A percentile compares a stretch with the other conserved stretches of the same genome.
Conservation (phyloP, 768 basidiomycete species). For the Trametes gibbosa region DNA sequence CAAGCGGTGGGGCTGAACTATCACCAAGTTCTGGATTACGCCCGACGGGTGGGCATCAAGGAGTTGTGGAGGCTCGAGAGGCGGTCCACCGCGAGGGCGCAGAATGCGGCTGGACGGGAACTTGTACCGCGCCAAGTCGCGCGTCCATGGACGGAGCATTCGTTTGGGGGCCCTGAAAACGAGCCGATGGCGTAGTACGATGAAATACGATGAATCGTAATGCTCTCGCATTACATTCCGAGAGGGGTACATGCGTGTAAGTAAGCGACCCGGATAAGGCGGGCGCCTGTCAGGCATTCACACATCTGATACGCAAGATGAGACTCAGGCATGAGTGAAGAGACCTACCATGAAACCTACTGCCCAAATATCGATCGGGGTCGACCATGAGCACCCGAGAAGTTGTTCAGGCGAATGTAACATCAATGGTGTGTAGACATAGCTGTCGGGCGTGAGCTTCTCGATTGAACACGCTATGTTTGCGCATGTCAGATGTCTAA, state of each 20-base stretch:
- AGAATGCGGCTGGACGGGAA: slow-evolving; percentile 45
- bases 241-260: too few species aligned
- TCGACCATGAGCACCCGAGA: slow-evolving; percentile 9
- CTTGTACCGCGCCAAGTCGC: slow-evolving; percentile 43
- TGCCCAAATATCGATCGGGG: slow-evolving; percentile 16
- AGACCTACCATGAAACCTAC: slow-evolving; percentile 18
- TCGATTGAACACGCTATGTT: too few species aligned
- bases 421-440: neutral
- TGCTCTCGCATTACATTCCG: too few species aligned
- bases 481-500: too few species aligned
- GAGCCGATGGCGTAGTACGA: neutral
- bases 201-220: too few species aligned
- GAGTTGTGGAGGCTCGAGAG: slow-evolving; percentile 64
- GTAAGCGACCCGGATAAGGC: too few species aligned
- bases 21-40: slow-evolving; percentile 58
- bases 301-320: too few species aligned
- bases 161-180: slow-evolving; percentile 47
- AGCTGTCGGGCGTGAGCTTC: too few species aligned
- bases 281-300: too few species aligned
- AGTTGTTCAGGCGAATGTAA: slow-evolving; percentile 14
- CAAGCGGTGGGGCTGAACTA: slow-evolving; percentile 89
- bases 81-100: slow-evolving; percentile 26
- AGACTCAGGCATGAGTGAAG: neutral
- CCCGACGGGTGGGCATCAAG: slow-evolving; percentile 53
- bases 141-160: slow-evolving; percentile 56